Base-by-base conservation (phyloP, 176 grass and related monocot species). In the Microstegium vimineum region DNA sequence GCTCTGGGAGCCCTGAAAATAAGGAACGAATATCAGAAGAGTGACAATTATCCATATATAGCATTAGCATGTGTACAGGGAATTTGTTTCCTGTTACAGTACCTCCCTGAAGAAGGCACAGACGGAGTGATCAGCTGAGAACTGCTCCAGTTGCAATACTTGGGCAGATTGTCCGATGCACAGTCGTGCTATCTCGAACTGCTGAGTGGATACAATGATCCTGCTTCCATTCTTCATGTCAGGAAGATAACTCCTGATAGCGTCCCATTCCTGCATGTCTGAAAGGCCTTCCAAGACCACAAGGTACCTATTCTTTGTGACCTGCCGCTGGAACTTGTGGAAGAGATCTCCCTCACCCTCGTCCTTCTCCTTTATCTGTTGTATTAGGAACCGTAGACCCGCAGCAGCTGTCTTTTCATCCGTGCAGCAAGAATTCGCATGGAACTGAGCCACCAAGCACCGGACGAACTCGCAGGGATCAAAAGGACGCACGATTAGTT, bases 261-360 rank as follows among this genome's bases (percentile, higher is more conserved):
- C 16, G 8, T 69, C 57, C 86, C 86, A 91, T 25, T 79, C 82
- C 8, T 10, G 20, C 62, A 76, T 43, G 25, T 9, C 35, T 0
- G 47, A 63, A 4, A 84, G 7, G 51, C 87, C 77, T 66, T 91
- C 81, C 37, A 91, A 2, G 15, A 91, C 76, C 3, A 91, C 33
- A 4, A 91, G 56, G 28, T 82, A 83, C 20, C 43, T 86, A 16
- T 74, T 26, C 8, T 13, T 12, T 13, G 36, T 40, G 20, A 88
- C 20, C 79, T 78, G 38, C 18, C 18, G 1, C 26, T 22, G 13
- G 23, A 83, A 84, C 22, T 75, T 36, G 35, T 36, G 35, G 35
- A 36, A 36, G 35, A 36, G 35, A 36, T 36, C 4, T 36, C 35
- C 35, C 35, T 36, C 35, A 36, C 35, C 35, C 35, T 73, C 31